phyloP scores from a whole-genome alignment of 352 stramenopile genomes.

The Phytophthora podocarpi region DNA sequence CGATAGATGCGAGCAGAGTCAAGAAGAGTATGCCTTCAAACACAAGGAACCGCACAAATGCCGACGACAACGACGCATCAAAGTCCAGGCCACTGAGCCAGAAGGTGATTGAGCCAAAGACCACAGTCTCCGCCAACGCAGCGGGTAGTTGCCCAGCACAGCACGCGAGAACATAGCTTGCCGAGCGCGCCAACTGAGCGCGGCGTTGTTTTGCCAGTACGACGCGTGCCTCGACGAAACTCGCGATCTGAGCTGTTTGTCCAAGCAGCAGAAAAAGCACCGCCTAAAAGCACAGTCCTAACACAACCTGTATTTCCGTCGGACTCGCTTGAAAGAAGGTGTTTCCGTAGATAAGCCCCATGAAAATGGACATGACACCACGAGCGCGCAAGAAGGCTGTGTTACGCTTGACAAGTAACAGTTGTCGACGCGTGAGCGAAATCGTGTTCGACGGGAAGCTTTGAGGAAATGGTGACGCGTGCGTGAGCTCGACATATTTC shows the following conservation, averaged over 20 bases:
- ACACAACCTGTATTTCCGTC: constrained; percentile 29
- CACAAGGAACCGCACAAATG: constrained; percentile 43
- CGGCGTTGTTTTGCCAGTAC: constrained; percentile 65
- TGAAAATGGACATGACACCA: constrained; percentile 30
- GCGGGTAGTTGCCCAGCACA: constrained; percentile 32
- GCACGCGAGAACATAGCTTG: constrained; percentile 57
- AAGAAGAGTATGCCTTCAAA: constrained; percentile 61
- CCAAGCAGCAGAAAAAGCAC: constrained; percentile 73
- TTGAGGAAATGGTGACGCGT: constrained; percentile 18
- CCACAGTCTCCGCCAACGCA: constrained; percentile 52
- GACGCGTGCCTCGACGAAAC: constrained; percentile 55
- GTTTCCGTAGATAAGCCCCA: constrained; percentile 37
- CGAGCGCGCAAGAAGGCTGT: constrained; percentile 26
- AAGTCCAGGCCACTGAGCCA: constrained; percentile 63
- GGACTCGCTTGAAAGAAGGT: constrained; percentile 31
- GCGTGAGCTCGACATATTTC: background rate
- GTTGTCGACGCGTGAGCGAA: constrained; percentile 29
- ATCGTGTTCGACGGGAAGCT: constrained; percentile 22
- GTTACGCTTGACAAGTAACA: constrained; percentile 34
- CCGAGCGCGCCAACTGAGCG: constrained; percentile 70
- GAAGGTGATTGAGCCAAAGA: constrained; percentile 77
- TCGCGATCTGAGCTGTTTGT: constrained; percentile 63
- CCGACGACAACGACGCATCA: constrained; percentile 14
- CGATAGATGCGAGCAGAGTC: constrained; percentile 33
- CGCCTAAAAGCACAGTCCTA: constrained; percentile 71